Conservation (phyloP, 2,329 filamentous ascomycete species). For the Chrysoporthe deuterocubensis region DNA sequence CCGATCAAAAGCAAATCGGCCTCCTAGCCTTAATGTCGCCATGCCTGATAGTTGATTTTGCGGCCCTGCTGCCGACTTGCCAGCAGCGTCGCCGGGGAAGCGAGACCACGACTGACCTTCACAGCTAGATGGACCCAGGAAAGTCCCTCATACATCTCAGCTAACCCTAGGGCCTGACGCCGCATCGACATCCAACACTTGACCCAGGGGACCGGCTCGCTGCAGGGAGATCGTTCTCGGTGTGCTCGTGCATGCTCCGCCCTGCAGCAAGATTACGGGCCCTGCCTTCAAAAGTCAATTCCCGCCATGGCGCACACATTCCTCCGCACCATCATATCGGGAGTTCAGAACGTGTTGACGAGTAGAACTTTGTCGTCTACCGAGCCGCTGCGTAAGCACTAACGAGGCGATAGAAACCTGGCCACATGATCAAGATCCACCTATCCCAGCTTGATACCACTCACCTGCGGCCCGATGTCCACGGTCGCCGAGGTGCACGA, state of each 20-base stretch:
- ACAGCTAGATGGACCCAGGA: neutral
- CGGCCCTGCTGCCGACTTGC: neutral
- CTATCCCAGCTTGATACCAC: neutral
- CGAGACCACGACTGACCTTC: neutral
- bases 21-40: too few relatives aligned
- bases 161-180: neutral
- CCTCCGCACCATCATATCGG: neutral
- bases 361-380: too few relatives aligned
- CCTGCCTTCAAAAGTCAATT: neutral
- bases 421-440: neutral
- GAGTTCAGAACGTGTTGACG: too few relatives aligned
- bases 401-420: neutral
- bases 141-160: neutral
- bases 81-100: neutral
- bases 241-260: slow-evolving; percentile 6
- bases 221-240: slow-evolving; percentile 13
- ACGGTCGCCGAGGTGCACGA: neutral
- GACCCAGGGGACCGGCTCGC: slow-evolving; percentile 15
- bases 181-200: neutral
- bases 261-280: slow-evolving; percentile 3
- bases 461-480: too few relatives aligned
- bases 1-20: neutral
- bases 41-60: too few relatives aligned
- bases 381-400: slow-evolving; percentile 8
- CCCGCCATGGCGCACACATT: neutral